These are phyloP conservation scores for Yarrowia galli DNA, from an alignment of 1,139 yeast genomes.

Conservation along the genomic window DNA sequence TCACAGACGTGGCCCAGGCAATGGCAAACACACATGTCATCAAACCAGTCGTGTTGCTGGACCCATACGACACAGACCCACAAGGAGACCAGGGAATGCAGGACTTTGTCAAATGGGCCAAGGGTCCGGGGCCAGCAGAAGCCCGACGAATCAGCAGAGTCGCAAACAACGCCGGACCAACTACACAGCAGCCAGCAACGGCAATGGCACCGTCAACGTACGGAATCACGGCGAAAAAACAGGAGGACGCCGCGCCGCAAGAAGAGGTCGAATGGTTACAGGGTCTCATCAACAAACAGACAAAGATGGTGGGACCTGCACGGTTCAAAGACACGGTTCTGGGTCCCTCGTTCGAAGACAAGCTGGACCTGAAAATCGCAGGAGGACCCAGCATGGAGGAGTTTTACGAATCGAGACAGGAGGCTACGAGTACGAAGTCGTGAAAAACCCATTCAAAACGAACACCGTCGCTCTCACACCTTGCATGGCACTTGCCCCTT, in stretches of 20 bases:
- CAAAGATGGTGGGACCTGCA: constrained; percentile 49
- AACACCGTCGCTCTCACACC: not conserved
- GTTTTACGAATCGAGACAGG: constrained; percentile 17
- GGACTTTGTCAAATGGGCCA: constrained; percentile 59
- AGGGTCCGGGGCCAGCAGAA: constrained; percentile 54
- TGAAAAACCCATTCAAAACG: no score
- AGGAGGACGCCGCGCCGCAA: constrained; percentile 18
- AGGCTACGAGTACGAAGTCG: not conserved
- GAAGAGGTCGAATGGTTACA: constrained; percentile 50
- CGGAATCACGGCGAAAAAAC: constrained; percentile 37
- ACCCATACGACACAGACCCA: constrained; percentile 52
- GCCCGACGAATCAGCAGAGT: constrained; percentile 47
- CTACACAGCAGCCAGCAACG: constrained; percentile 4
- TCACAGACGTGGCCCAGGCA: constrained; percentile 69
- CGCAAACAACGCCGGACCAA: constrained; percentile 3
- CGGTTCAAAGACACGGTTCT: constrained; percentile 51
- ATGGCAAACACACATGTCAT: constrained; percentile 63
- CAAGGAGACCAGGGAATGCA: constrained; percentile 52
- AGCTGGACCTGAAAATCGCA: constrained; percentile 44
- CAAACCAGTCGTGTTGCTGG: constrained; percentile 56
- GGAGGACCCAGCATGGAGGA: constrained; percentile 44
- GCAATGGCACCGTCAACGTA: constrained; percentile 10
- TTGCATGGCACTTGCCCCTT: constrained; percentile 19
- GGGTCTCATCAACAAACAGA: constrained; percentile 49
- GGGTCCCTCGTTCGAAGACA: constrained; percentile 45